Percentiles rank a stretch among this genome's conserved stretches.
Evolutionary conservation across 2,329 filamentous ascomycete genomes (phyloP).

Genomic region (Fusarium poae): DNA sequence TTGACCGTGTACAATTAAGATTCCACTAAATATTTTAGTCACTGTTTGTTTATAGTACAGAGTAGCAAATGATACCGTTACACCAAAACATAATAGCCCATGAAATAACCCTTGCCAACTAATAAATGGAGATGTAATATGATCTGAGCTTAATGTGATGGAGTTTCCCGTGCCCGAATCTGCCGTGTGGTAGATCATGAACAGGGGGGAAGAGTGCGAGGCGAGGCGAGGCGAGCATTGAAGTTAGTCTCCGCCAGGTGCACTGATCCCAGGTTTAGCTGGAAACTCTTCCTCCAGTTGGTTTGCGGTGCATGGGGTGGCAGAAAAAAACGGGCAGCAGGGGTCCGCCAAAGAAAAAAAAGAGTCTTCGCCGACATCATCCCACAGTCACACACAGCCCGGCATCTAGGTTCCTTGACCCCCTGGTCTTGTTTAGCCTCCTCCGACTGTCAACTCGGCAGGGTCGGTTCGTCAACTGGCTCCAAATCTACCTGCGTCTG

Average conservation of each 20-base stretch:
- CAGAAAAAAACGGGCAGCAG: too few relatives aligned
- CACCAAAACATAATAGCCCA: slow-evolving; percentile 2
- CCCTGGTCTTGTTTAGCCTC: too few relatives aligned
- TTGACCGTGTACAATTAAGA: not conserved
- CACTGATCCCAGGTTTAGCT: slow-evolving; percentile 8
- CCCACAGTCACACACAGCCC: too few relatives aligned
- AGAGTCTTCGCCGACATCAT: too few relatives aligned
- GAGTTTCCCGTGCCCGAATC: not conserved
- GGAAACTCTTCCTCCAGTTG: too few relatives aligned
- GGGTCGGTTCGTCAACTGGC: too few relatives aligned
- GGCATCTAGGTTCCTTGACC: too few relatives aligned
- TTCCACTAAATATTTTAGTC: not conserved
- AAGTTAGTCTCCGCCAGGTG: not conserved
- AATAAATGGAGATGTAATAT: not conserved
- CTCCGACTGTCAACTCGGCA: too few relatives aligned
- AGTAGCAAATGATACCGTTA: not conserved
- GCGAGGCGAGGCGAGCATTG: not conserved
- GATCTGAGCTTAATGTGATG: slow-evolving; percentile 14
- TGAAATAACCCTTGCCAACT: not conserved
- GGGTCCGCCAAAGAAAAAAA: too few relatives aligned
- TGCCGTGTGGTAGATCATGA: slow-evolving; percentile 1
- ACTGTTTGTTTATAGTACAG: not conserved
- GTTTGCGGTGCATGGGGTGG: too few relatives aligned
- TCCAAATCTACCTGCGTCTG: too few relatives aligned
- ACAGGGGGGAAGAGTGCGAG: not conserved